Conservation (phyloP, 2,329 filamentous ascomycete species). For the Tolypocladium pustulatum region DNA sequence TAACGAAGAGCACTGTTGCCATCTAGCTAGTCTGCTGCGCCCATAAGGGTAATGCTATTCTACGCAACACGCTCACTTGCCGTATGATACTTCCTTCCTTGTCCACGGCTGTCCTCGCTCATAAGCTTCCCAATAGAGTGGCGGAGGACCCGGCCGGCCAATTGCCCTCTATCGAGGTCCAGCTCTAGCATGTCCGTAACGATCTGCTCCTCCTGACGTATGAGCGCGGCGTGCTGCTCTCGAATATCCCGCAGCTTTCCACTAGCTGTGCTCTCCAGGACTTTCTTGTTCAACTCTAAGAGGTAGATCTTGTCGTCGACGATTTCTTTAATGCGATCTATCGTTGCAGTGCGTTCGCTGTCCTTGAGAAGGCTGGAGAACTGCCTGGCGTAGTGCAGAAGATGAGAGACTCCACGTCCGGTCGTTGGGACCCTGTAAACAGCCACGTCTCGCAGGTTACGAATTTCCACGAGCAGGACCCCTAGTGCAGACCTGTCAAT, state of each 20-base stretch:
- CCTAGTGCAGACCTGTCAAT: background rate
- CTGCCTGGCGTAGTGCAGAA: background rate
- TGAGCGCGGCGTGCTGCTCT: background rate
- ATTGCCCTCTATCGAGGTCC: background rate
- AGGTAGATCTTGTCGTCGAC: background rate
- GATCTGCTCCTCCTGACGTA: background rate
- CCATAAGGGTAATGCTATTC: too few relatives aligned
- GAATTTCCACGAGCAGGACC: background rate
- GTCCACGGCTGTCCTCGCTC: too few relatives aligned
- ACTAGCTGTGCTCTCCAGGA: background rate
- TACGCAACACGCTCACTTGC: too few relatives aligned
- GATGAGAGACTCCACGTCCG: background rate
- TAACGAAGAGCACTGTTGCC: too few relatives aligned
- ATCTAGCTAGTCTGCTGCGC: too few relatives aligned
- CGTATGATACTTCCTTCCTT: too few relatives aligned
- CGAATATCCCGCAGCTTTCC: background rate
- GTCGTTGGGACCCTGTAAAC: background rate
- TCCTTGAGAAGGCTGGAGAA: background rate
- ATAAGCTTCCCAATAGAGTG: background rate
- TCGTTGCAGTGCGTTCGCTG: background rate
- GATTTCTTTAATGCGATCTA: background rate
- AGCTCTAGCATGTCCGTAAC: background rate
- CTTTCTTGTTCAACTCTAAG: background rate
- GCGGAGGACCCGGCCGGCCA: background rate
- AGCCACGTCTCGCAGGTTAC: background rate